Evolutionary conservation across 208 protist species (phyloP).

Genomic region (Crithidia fasciculata): DNA sequence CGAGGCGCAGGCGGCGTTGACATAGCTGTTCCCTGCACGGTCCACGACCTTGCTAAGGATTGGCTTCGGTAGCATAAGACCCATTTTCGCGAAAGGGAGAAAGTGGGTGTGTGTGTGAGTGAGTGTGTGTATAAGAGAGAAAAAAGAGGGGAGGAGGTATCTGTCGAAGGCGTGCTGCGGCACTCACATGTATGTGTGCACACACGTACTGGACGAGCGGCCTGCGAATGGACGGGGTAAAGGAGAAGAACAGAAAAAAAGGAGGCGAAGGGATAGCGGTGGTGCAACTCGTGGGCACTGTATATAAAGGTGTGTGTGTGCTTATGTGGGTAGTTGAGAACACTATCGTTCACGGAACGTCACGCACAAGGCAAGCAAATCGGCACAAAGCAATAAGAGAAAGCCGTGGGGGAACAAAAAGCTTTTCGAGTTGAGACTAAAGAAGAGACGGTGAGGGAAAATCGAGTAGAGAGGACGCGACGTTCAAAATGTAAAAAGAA

Average conservation of each 20-base stretch:
- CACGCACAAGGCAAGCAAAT: no score
- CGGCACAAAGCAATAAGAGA: no score
- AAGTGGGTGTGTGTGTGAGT: constrained; percentile 4
- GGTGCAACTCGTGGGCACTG: no score
- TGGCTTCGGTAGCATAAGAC: constrained; percentile 82
- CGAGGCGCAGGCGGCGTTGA: constrained; percentile 54
- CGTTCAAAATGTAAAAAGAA: neutral
- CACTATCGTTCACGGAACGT: no score
- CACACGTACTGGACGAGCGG: neutral
- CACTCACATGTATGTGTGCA: neutral
- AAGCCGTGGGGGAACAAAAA: no score
- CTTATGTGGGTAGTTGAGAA: no score
- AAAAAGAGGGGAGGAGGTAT: neutral
- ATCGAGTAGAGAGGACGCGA: neutral
- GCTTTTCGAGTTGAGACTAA: no score
- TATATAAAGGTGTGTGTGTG: no score
- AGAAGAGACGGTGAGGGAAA: neutral
- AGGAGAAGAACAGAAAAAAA: neutral
- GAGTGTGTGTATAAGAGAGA: neutral
- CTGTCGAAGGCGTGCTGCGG: neutral
- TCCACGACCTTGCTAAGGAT: constrained; percentile 87
- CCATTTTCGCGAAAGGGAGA: constrained; percentile 49
- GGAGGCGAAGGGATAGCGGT: neutral
- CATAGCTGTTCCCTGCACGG: constrained; percentile 65
- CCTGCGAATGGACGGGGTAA: neutral